Evolutionary conservation across 75 land plant genomes (phyloP), one percentile per base, ranked within the genome.

Genomic region (Adiantum capillusveneris): DNA sequence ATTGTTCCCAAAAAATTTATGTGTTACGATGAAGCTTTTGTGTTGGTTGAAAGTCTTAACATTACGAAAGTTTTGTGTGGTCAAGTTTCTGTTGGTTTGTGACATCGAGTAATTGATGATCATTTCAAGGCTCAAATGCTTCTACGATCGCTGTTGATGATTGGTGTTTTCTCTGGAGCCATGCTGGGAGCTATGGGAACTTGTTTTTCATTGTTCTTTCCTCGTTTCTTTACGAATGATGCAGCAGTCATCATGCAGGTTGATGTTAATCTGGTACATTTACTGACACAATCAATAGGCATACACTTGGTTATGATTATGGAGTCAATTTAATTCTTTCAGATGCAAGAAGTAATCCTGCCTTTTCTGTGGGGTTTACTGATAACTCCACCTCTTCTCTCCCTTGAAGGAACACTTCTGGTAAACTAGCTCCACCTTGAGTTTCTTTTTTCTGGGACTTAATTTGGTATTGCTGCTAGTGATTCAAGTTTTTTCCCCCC

Each of bases 321-420:
- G 42, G 42, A 39, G 42, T 39, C 13, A 9, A 39, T 39, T 13
- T 39, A 7, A 39, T 9, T n/a, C 5, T 59, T 50, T 18, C 81
- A 91, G 97, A 91, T 91, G 92, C 85, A 77, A 44, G 61, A 49
- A 49, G 74, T 87, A 45, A 69, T 80, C 46, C 29, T 87, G 46
- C 88, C 86, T 52, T 87, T 66, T 71, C 79, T 87, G 50, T 17
- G 76, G 50, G 84, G 86, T 30, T 44, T 84, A 30, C 55, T 72
- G 21, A 66, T 79, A 27, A 79, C 81, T 53, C 84, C 97, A 22
- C 62, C 85, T 41, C 80, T 85, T 34, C 84, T 77, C 55, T 81
- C 88, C 63, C 68, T 79, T 59, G 97, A 91, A 69, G 97, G 97
- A 31, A 87, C 92, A 25, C 65, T 91, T 44, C 57, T 91, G 84